Base-by-base conservation (phyloP, 805 yeast species). In the Teunomyces pallodes region DNA sequence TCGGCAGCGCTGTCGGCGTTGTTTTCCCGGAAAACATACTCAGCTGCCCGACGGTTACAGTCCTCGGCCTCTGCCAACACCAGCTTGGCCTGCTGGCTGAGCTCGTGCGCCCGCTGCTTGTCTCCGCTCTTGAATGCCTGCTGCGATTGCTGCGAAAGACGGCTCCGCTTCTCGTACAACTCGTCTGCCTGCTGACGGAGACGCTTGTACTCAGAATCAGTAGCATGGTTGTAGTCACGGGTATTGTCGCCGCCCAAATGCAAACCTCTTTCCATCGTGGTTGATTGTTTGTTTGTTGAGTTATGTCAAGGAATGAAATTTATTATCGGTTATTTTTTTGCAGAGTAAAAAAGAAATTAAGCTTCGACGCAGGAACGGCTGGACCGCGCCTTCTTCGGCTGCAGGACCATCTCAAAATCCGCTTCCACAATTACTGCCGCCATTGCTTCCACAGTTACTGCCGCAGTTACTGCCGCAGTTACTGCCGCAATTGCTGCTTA, bases 1-100 rank as follows among this genome's bases (percentile, higher is more conserved):
- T 89, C 86, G 20, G 76, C 75, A 29, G 79, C 83, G n/a, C 92
- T 84, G 60, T 91, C 97, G 35, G 88, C 80, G 61, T 92, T 92
- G 65, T 92, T 92, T 54, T 87, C 91, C 38, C 84, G 73, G 64
- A 92, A 92, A 1, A 88, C 96, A 60, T 84, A 90, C 64, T 84
- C 89, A 1, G 97, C 97, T 3, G 98, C 99, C 65, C 83, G 81
- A 14, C 74, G 70, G 66, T 91, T 91, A 62, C 76, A 81, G 33
- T 72, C 63, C 39, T 90, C 96, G 30, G 90, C 94, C 54, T 83
- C 68, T 0, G 60, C 66, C 27, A 72, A 73, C 50, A 81, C 82
- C 51, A 75, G 62, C 60, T 88, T 85, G 29, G 92, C 84, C 60
- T 83, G 69, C 32, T 80, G 82, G 44, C 95, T 86, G 50, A 87